phyloP scores from a whole-genome alignment of 2,329 filamentous ascomycete genomes.

The Aspergillus terreus region DNA sequence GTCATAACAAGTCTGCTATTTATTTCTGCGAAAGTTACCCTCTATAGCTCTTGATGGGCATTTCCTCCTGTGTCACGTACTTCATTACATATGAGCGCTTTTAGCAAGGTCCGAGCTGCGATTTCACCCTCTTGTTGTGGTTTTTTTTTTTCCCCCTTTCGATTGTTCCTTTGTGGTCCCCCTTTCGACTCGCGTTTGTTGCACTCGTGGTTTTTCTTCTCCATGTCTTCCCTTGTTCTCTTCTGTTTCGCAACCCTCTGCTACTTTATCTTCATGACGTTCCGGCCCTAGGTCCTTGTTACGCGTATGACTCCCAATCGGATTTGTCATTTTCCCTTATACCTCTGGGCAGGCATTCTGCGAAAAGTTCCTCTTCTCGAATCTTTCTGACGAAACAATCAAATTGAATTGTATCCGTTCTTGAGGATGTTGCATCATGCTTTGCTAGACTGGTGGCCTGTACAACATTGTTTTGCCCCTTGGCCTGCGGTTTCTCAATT shows the following conservation, averaged over 20 bases:
- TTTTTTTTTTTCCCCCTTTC: conserved; percentile 7
- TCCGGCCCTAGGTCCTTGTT: conserved; percentile 27
- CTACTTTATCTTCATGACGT: conserved; percentile 8
- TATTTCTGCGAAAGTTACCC: conserved; percentile 32
- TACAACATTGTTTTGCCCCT: conserved; percentile 29
- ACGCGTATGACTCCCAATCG: conserved; percentile 37
- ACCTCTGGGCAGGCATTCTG: conserved; percentile 43
- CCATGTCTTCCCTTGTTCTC: background rate
- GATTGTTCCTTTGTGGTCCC: conserved; percentile 8
- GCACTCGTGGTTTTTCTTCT: conserved; percentile 10
- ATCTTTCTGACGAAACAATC: conserved; percentile 32
- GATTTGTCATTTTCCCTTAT: conserved; percentile 33
- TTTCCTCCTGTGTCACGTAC: conserved; percentile 41
- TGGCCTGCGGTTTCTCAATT: conserved; percentile 17
- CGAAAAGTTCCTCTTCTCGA: conserved; percentile 39
- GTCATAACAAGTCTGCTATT: conserved; percentile 37
- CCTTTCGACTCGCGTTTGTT: conserved; percentile 11
- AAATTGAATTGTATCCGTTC: conserved; percentile 34
- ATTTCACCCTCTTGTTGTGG: conserved; percentile 18
- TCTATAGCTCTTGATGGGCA: conserved; percentile 43
- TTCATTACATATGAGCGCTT: conserved; percentile 40
- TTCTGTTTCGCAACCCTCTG: background rate
- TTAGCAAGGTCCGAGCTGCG: conserved; percentile 35
- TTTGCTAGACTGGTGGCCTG: conserved; percentile 33
- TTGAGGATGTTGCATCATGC: conserved; percentile 30